These are phyloP conservation scores for Eucalyptus coolabah DNA, from an alignment of 345 rosid genomes.

Conservation along the genomic window DNA sequence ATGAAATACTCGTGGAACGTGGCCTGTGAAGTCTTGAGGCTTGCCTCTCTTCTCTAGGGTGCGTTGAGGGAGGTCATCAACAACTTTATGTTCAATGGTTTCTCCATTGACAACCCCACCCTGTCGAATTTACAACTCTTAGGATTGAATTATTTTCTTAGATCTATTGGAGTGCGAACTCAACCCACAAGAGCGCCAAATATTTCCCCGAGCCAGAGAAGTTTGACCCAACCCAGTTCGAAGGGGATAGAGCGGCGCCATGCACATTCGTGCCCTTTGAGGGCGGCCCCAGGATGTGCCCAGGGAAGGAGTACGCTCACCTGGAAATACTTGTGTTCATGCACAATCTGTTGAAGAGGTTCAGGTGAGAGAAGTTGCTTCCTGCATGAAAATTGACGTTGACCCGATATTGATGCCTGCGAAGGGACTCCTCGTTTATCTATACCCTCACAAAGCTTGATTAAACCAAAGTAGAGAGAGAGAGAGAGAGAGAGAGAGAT, in stretches of 20 bases:
- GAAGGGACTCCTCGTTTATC: slow-evolving; percentile 23
- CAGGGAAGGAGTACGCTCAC: slow-evolving; percentile 33
- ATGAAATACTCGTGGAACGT: not conserved
- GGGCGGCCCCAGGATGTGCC: slow-evolving; percentile 38
- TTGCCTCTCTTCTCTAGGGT: too few species aligned
- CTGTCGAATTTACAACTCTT: not conserved
- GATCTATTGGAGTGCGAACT: too few species aligned
- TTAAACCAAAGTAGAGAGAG: too few species aligned
- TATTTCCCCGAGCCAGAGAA: too few species aligned
- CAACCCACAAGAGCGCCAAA: too few species aligned
- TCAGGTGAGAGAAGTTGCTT: slow-evolving; percentile 20
- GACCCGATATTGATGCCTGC: slow-evolving; percentile 23
- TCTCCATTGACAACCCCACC: not conserved
- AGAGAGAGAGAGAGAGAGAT: not conserved
- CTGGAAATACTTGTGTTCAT: slow-evolving; percentile 29
- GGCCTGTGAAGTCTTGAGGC: not conserved
- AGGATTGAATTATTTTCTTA: not conserved
- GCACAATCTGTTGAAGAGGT: slow-evolving; percentile 24
- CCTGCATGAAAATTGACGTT: slow-evolving; percentile 10
- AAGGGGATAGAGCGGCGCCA: too few species aligned
- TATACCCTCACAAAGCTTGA: not conserved
- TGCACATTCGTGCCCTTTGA: slow-evolving; percentile 1
- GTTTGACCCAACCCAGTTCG: too few species aligned
- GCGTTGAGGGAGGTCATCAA: too few species aligned
- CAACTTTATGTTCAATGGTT: too few species aligned